A percentile compares a stretch with the other conserved stretches of the same genome.
phyloP scores from a whole-genome alignment of 805 yeast species.

The Candida boidinii region DNA sequence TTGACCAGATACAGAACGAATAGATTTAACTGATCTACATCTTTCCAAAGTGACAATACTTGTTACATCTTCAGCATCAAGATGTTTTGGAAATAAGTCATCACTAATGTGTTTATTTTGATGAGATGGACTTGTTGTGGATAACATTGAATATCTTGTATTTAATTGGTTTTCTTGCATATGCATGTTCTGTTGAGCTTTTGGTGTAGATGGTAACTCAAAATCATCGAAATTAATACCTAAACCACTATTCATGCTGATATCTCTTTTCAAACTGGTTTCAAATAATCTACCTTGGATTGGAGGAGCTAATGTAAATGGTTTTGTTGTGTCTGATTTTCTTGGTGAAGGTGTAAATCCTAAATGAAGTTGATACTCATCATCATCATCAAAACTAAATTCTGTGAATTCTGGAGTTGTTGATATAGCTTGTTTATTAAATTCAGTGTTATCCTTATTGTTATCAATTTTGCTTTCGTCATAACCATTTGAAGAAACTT shows the following conservation, averaged over 20 bases:
- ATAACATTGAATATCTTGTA: neutral
- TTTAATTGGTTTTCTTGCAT: neutral
- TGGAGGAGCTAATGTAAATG: slow-evolving; percentile 2
- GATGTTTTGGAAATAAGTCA: slow-evolving; percentile 61
- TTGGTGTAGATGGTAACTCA: neutral
- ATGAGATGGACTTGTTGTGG: slow-evolving; percentile 5
- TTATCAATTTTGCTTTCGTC: too few species aligned
- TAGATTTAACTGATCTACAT: slow-evolving; percentile 48
- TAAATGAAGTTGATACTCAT: slow-evolving; percentile 8
- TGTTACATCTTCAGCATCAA: slow-evolving; percentile 61
- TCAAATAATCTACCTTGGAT: neutral
- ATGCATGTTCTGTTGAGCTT: neutral
- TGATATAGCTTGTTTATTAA: too few species aligned
- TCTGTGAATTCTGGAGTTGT: slow-evolving; percentile 1
- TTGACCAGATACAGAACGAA: slow-evolving; percentile 17
- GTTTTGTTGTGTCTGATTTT: slow-evolving; percentile 1
- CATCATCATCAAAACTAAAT: slow-evolving; percentile 1
- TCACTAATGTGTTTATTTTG: slow-evolving; percentile 36
- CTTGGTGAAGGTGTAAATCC: slow-evolving; percentile 14
- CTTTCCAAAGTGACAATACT: slow-evolving; percentile 68
- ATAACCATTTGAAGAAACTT: too few species aligned
- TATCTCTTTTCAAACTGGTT: neutral
- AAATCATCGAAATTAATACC: slow-evolving; percentile 1
- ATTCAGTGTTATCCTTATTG: too few species aligned
- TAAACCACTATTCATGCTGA: slow-evolving; percentile 1